These are phyloP conservation scores for Solanum pimpinellifolium DNA, from an alignment of 257 asterid genomes.

Conservation along the genomic window DNA sequence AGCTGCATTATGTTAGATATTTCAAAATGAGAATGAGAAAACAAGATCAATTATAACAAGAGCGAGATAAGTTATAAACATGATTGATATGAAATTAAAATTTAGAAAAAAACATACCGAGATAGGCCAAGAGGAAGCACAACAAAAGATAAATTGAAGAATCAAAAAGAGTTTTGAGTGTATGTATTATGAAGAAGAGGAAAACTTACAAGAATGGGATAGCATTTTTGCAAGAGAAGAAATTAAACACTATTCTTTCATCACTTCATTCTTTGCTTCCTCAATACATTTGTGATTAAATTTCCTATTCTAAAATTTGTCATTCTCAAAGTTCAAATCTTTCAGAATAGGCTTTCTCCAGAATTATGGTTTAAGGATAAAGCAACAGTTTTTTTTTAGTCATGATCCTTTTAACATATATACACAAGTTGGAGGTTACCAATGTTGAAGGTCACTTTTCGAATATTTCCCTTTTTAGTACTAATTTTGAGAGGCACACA, in stretches of 20 bases:
- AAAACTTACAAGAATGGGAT: constrained; percentile 44
- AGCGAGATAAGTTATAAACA: background rate
- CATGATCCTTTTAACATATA: background rate
- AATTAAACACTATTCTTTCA: constrained; percentile 3
- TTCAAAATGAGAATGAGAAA: background rate
- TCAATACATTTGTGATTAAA: background rate
- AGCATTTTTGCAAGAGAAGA: constrained; percentile 29
- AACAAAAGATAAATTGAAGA: background rate
- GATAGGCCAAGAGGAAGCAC: background rate
- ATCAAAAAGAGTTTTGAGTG: background rate
- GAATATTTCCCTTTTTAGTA: background rate
- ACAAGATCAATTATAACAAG: background rate
- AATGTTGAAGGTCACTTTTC: background rate
- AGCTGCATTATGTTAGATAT: background rate
- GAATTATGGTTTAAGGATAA: background rate
- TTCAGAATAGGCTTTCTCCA: background rate
- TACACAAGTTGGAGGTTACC: background rate
- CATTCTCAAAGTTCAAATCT: background rate
- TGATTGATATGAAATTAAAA: background rate
- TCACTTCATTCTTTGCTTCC: constrained; percentile 35
- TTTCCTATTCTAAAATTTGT: background rate
- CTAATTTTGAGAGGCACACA: background rate
- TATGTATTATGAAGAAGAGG: constrained; percentile 9
- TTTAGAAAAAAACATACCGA: background rate
- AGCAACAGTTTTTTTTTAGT: background rate